Conservation (phyloP, 2,329 filamentous ascomycete genomes). For the Sporothrix pallida region DNA sequence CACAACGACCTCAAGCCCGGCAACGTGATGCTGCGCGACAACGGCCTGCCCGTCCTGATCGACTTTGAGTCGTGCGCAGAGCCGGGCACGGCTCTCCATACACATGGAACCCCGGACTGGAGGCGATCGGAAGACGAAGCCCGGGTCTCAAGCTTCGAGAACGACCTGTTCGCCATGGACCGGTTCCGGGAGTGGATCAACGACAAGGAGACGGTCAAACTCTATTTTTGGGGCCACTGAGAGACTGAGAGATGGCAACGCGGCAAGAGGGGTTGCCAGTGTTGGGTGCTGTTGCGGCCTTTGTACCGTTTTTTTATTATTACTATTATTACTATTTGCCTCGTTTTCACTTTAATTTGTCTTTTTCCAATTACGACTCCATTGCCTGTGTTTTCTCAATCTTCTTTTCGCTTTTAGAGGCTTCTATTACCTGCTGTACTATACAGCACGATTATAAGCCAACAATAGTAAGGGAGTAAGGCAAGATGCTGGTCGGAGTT, state of each 20-base stretch:
- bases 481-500: no score
- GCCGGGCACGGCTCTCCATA: not conserved
- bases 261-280: no score
- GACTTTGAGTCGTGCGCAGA: conserved; percentile 15
- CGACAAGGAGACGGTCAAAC: not conserved
- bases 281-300: not conserved
- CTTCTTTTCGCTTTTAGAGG: not conserved
- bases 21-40: conserved; percentile 13
- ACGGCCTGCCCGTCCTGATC: conserved; percentile 22
- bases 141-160: conserved; percentile 1
- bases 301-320: not conserved
- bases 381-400: no score
- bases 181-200: conserved; percentile 6
- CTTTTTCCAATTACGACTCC: not conserved
- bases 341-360: not conserved
- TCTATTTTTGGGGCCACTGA: not conserved
- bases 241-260: not conserved
- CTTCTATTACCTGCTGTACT: no score
- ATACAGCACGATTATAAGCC: no score
- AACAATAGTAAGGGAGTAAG: no score
- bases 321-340: not conserved
- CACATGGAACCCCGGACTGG: not conserved
- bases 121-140: not conserved
- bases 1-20: conserved; percentile 21
- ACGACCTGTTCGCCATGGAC: conserved; percentile 14